Conservation (phyloP, 257 asterid species). For the Salvia miltiorrhiza region DNA sequence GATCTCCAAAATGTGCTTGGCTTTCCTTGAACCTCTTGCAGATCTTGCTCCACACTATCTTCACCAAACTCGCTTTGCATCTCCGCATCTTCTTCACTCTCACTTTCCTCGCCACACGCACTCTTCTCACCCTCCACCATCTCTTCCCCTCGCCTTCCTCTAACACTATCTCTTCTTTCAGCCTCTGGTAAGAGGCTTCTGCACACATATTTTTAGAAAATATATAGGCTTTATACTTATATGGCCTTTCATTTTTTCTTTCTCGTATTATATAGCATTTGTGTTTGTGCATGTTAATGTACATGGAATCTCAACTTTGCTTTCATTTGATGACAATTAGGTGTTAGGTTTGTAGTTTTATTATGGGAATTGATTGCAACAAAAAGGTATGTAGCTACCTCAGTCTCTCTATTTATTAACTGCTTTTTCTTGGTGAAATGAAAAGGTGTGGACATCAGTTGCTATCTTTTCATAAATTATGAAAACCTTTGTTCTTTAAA, state of each 20-base stretch:
- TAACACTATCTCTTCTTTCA: constrained; percentile 27
- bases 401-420: background rate
- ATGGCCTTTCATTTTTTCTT: no score
- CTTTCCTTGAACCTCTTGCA: constrained; percentile 57
- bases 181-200: constrained; percentile 37
- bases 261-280: background rate
- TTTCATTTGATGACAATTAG: constrained; percentile 2
- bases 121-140: constrained; percentile 24
- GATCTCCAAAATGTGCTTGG: constrained; percentile 53
- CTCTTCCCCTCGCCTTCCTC: constrained; percentile 7
- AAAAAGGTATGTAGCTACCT: no score
- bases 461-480: background rate
- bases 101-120: constrained; percentile 34
- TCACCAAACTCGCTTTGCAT: constrained; percentile 34
- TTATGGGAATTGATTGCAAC: constrained; percentile 12
- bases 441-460: background rate
- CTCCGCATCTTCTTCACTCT: constrained; percentile 41
- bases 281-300: background rate
- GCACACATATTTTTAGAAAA: no score
- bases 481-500: no score
- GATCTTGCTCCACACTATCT: constrained; percentile 38
- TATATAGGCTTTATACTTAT: no score
- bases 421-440: constrained; percentile 14
- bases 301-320: constrained; percentile 6
- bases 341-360: background rate